Evolutionary conservation across 2,329 filamentous ascomycete species (phyloP).

Genomic region (Endocalyx cinctus): DNA sequence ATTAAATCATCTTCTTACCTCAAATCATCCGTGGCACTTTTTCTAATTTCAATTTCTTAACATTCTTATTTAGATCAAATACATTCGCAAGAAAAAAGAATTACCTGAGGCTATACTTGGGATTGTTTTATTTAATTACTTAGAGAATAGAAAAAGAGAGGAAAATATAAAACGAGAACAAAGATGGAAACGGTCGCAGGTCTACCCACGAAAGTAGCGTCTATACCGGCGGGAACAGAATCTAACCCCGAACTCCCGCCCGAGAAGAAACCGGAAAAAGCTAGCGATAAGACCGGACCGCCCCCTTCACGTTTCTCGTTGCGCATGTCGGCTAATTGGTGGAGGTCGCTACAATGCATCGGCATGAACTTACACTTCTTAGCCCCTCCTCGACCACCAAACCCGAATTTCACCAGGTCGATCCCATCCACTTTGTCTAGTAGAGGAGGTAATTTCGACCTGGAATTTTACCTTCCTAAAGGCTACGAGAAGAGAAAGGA

Average conservation of each 20-base stretch:
- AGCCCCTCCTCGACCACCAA: constrained; percentile 55
- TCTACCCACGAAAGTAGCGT: constrained; percentile 6
- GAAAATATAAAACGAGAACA: no score
- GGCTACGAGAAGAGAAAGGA: constrained; percentile 28
- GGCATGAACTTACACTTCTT: constrained; percentile 65
- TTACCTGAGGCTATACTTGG: no score
- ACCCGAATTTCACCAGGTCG: constrained; percentile 53
- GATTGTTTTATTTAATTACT: no score
- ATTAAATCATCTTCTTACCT: no score
- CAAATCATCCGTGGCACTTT: no score
- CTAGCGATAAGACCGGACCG: constrained; percentile 19
- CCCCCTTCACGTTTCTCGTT: constrained; percentile 53
- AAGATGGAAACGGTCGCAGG: constrained; percentile 19
- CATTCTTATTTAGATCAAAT: no score
- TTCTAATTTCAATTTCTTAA: no score
- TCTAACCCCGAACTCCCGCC: constrained; percentile 9
- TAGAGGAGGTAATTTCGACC: constrained; percentile 28
- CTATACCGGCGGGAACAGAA: not conserved
- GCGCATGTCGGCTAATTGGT: constrained; percentile 58
- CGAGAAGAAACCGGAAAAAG: constrained; percentile 14
- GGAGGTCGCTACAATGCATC: constrained; percentile 63
- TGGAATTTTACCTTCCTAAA: constrained; percentile 39
- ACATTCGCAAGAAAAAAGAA: no score
- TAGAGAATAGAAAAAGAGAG: no score
- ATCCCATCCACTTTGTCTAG: constrained; percentile 42